Base-by-base conservation (phyloP, 1,284 basidiomycete genomes). In the Takashimella koratensis region DNA sequence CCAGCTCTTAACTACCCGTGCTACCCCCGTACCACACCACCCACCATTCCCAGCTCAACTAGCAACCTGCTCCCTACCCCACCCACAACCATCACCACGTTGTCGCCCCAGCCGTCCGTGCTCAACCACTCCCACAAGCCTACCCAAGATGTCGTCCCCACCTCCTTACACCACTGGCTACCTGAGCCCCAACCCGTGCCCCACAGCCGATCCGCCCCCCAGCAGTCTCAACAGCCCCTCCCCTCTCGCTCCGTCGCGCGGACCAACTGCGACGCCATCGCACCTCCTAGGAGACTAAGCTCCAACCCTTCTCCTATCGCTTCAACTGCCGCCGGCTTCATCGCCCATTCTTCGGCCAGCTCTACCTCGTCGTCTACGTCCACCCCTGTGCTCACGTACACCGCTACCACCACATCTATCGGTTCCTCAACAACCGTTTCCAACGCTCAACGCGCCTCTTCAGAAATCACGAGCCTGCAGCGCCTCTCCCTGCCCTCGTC, bases 331-430 rank as follows among this genome's bases (percentile, higher is more conserved):
- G 41, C 41, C 41, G 19, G 41, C 41, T 42, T 20, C 41, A 19
- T 22, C 16, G 4, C 10, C n/a, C 6, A 20, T 22, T 4, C 41
- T 20, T 19, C 41, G 22, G 41, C 19, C 41, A 13, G 21, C 40
- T 44, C 43, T 13, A 23, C 43, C 19, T 23, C 23, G 22, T 23
- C 20, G 43, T 21, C 43, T 13, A 23, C 43, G 21, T 21, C n/a
- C 43, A n/a, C n/a, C 23, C 5, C 24, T 24, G 24, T 49, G 52
- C 39, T 52, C 52, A 47, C 54, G 40, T 51, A 48, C 52, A 23
- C 41, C 24, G 43, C 26, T 21, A 5, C 43, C 22, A n/a, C 19
- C 24, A 12, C 25, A 24, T 39, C 43, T n/a, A 23, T 45, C 21
- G 46, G 44, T 46, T 21, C 12, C 43, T 45, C 36, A 45, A 45